A percentile compares a stretch with the other conserved stretches of the same genome.
These are phyloP conservation scores for Oidiodendron maius DNA, from an alignment of 495 filamentous ascomycete genomes.

Conservation along the genomic window DNA sequence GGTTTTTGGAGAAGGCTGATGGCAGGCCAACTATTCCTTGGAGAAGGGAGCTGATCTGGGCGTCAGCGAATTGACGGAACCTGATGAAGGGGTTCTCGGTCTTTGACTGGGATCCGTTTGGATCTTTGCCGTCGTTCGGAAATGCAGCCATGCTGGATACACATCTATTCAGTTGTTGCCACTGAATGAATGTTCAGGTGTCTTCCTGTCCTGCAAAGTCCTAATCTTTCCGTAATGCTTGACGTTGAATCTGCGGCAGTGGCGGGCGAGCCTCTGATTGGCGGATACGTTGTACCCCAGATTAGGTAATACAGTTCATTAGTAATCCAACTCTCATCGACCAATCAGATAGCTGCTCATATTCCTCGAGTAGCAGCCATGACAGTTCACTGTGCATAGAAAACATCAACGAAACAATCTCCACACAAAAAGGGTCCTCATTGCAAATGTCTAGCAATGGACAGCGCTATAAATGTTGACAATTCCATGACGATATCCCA, in stretches of 20 bases:
- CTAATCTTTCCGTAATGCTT: no score
- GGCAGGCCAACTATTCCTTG: slow-evolving; percentile 28
- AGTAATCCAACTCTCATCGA: no score
- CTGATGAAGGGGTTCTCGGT: slow-evolving; percentile 35
- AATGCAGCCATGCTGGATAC: slow-evolving; percentile 17
- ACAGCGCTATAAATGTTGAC: slow-evolving; percentile 17
- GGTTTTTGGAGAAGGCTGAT: slow-evolving; percentile 21
- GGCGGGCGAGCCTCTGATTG: no score
- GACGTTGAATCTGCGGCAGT: no score
- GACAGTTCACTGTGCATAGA: background rate
- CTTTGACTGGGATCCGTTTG: slow-evolving; percentile 6
- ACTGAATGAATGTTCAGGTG: no score
- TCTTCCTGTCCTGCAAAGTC: no score
- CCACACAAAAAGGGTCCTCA: no score
- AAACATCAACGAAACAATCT: background rate
- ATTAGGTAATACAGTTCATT: no score
- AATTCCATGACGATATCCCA: slow-evolving; percentile 14
- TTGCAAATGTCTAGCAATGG: no score
- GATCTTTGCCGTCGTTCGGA: slow-evolving; percentile 14
- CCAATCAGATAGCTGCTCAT: no score
- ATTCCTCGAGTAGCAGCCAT: background rate
- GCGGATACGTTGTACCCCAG: no score
- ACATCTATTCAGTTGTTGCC: no score
- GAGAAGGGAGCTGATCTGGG: slow-evolving; percentile 29
- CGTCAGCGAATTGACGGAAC: slow-evolving; percentile 37